Base-by-base conservation (phyloP, 495 filamentous ascomycete genomes). In the Daldinia grandis region DNA sequence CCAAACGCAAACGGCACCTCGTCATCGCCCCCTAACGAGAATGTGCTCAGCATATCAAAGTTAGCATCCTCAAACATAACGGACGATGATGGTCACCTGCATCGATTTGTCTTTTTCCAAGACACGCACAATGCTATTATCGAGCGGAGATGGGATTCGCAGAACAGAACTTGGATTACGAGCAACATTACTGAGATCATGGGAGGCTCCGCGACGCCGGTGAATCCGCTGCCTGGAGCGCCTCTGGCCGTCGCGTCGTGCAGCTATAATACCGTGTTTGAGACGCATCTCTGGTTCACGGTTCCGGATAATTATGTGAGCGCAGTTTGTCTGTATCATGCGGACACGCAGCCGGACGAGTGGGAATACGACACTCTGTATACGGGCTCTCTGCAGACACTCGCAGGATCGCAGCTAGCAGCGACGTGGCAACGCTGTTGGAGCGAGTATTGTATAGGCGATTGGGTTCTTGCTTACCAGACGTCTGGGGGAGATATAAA, bases 71-170 rank as follows among this genome's bases (percentile, higher is more conserved):
- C 71, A 0, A 73, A 73, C 40, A 37, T 49, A 2, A 73, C 71
- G 9, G 71, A 66, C 14, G 5, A 27, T 4, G 30, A 66, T 5
- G 66, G 71, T 1, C 30, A 58, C 35, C 12, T 4, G 2, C 51
- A 69, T 58, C 66, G 71, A 6, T 49, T 19, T 1, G 53, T 73
- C 15, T 73, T 73, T 51, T 73, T 73, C 50, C 66, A 73, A 25
- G 66, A 73, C 58, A 40, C 51, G 5, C 25, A 42, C 5, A 50
- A 47, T 10, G 31, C 61, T 31, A 42, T 71, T 0, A 50, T 71
- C 24, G 60, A 49, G 19, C 65, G 65, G 24, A 30, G 30, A 12
- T 73, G 70, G 70, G 65, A 73, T n/a, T 57, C 65, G 25, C 37
- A 59, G 3, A 73, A 62, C 28, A 25, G 1, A 1, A 54, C 65